These are phyloP conservation scores for Tulasnella sp. DNA, from an alignment of 768 basidiomycete species.

Conservation along the genomic window DNA sequence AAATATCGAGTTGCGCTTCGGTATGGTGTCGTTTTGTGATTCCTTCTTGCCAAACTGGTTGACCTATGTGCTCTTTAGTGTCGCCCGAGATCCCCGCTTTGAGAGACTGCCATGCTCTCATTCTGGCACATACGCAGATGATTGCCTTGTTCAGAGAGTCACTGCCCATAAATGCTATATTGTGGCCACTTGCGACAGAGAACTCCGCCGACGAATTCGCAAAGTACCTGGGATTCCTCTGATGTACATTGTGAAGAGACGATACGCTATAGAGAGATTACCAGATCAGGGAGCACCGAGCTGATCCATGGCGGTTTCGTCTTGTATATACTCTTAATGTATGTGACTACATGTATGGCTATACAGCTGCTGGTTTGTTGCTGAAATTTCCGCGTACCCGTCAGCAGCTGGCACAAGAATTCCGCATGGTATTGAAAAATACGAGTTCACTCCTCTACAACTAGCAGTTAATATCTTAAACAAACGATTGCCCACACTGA, in stretches of 20 bases:
- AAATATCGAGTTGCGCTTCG: slow-evolving; percentile 88
- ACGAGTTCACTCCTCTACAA: too few relatives aligned
- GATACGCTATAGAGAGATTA: slow-evolving; percentile 88
- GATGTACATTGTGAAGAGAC: slow-evolving; percentile 89
- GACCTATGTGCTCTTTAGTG: slow-evolving; percentile 34
- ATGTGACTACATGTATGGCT: too few relatives aligned
- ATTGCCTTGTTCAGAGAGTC: slow-evolving; percentile 93
- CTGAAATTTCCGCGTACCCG: too few relatives aligned
- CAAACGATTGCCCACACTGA: too few relatives aligned
- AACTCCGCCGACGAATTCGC: slow-evolving; percentile 80
- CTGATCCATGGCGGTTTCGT: too few relatives aligned
- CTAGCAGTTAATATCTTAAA: too few relatives aligned
- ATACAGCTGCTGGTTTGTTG: too few relatives aligned
- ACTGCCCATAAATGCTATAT: slow-evolving; percentile 92
- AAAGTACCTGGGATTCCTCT: slow-evolving; percentile 87
- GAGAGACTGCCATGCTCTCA: slow-evolving; percentile 89
- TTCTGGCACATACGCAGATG: slow-evolving; percentile 95
- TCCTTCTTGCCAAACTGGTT: slow-evolving; percentile 13
- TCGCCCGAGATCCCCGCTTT: slow-evolving; percentile 93
- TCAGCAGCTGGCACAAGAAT: too few relatives aligned
- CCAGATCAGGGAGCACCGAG: slow-evolving; percentile 85
- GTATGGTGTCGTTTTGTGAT: slow-evolving; percentile 35
- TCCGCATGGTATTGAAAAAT: too few relatives aligned
- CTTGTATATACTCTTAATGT: too few relatives aligned
- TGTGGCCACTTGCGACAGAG: slow-evolving; percentile 95